Percentiles rank a stretch among this genome's conserved stretches.
These are phyloP conservation scores for Hortiboletus campestris DNA, from an alignment of 768 basidiomycete species.

Conservation along the genomic window DNA sequence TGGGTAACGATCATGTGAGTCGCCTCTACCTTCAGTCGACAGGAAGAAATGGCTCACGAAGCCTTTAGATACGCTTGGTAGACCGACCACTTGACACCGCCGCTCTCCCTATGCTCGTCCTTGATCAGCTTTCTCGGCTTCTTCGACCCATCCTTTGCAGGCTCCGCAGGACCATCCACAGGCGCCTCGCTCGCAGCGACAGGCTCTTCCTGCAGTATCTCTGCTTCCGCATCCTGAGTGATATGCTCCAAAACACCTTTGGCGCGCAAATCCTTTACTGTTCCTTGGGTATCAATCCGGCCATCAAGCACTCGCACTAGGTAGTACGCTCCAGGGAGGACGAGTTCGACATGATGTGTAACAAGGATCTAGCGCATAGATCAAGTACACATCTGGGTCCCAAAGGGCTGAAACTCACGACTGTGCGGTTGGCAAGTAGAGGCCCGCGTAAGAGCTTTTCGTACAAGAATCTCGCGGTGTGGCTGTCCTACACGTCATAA, in stretches of 20 bases:
- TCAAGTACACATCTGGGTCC: neutral
- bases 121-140: constrained; percentile 73
- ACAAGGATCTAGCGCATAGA: constrained; percentile 52
- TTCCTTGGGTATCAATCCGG: constrained; percentile 73
- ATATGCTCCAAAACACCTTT: constrained; percentile 64
- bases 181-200: constrained; percentile 13
- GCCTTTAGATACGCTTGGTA: constrained; percentile 70
- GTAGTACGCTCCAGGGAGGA: constrained; percentile 71
- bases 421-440: constrained; percentile 64
- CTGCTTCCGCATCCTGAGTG: constrained; percentile 49
- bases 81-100: constrained; percentile 77
- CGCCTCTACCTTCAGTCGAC: neutral
- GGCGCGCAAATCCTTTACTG: constrained; percentile 58
- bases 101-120: constrained; percentile 78
- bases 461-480: constrained; percentile 61
- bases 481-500: constrained; percentile 50
- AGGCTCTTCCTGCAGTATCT: constrained; percentile 44
- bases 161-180: constrained; percentile 2
- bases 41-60: constrained; percentile 41
- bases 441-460: constrained; percentile 66
- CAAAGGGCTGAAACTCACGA: constrained; percentile 39
- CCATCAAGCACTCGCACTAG: constrained; percentile 80
- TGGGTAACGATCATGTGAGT: constrained; percentile 1
- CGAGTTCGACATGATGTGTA: constrained; percentile 82
- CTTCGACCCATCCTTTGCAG: constrained; percentile 34